These are phyloP conservation scores for Sanghuangporus weigelae DNA, from an alignment of 1,284 basidiomycete genomes.

Conservation along the genomic window DNA sequence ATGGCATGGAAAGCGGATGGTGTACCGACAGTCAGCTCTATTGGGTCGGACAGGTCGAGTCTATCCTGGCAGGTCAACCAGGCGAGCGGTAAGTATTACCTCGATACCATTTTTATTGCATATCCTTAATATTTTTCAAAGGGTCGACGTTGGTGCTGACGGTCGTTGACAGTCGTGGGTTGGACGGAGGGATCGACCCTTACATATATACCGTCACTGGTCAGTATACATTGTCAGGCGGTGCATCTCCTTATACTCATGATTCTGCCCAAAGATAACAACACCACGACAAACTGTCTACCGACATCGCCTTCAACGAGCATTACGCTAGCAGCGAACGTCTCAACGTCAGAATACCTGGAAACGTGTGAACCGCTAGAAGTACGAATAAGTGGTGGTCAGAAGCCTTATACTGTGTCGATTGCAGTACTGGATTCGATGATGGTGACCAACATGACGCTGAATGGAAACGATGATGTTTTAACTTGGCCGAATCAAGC, in stretches of 20 bases:
- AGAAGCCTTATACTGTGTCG: conserved; percentile 42
- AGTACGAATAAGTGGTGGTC: conserved; percentile 39
- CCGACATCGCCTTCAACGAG: conserved; percentile 25
- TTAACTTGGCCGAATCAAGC: conserved; percentile 46
- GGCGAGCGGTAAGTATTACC: conserved; percentile 31
- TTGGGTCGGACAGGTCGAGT: conserved; percentile 35
- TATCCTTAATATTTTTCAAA: conserved; percentile 20
- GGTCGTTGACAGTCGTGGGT: conserved; percentile 40
- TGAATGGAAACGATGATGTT: conserved; percentile 33
- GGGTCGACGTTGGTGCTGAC: conserved; percentile 38
- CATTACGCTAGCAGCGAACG: conserved; percentile 38
- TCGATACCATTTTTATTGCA: not conserved
- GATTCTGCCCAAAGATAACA: conserved; percentile 25
- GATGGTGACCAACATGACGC: conserved; percentile 39
- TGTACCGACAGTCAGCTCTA: conserved; percentile 33
- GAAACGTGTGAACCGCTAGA: conserved; percentile 45
- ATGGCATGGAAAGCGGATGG: conserved; percentile 39
- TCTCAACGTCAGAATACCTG: conserved; percentile 30
- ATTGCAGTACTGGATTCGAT: conserved; percentile 35
- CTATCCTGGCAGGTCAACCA: conserved; percentile 41
- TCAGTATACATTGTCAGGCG: conserved; percentile 18
- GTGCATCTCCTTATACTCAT: conserved; percentile 5
- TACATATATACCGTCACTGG: conserved; percentile 32
- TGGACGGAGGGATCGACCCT: conserved; percentile 35
- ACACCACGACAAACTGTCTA: conserved; percentile 29